These are phyloP conservation scores for Apiotrichum gracile DNA, from an alignment of 1,284 basidiomycete species.

Conservation along the genomic window DNA sequence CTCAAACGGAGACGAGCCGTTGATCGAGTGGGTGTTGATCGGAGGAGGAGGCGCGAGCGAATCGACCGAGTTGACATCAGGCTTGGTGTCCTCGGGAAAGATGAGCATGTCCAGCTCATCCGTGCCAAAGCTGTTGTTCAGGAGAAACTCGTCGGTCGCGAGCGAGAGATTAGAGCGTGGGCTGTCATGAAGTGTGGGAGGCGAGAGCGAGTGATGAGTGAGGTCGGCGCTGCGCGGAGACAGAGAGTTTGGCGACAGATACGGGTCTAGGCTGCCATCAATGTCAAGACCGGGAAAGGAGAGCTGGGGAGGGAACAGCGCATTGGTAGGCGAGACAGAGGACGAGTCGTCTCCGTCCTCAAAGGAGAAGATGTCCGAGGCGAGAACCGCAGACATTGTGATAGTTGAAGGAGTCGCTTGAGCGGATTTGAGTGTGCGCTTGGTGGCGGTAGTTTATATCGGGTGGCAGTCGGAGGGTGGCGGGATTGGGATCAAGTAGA, in stretches of 20 bases:
- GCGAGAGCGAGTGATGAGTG: conserved; percentile 26
- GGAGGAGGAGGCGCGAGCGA: background rate
- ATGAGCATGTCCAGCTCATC: conserved; percentile 38
- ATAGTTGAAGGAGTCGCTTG: background rate
- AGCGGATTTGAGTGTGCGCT: background rate
- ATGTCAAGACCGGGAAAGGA: conserved; percentile 17
- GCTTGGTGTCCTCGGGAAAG: conserved; percentile 19
- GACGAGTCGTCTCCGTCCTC: conserved; percentile 18
- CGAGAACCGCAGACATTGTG: conserved; percentile 15
- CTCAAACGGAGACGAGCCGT: conserved; percentile 1
- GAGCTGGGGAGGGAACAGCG: conserved; percentile 26
- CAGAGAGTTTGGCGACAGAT: conserved; percentile 12
- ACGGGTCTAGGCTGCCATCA: conserved; percentile 1
- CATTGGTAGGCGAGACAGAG: conserved; percentile 18
- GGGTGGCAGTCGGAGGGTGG: too few relatives aligned
- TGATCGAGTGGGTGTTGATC: background rate
- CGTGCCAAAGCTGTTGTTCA: conserved; percentile 24
- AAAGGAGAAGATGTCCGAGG: conserved; percentile 19
- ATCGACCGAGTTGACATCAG: conserved; percentile 2
- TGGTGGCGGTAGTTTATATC: too few relatives aligned
- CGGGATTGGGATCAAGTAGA: too few relatives aligned
- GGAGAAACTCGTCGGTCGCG: conserved; percentile 32
- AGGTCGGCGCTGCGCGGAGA: conserved; percentile 7
- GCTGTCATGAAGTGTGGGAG: conserved; percentile 27
- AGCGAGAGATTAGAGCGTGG: conserved; percentile 32